phyloP scores from a whole-genome alignment of 202 grass and related monocot genomes.

The Setaria italica region DNA sequence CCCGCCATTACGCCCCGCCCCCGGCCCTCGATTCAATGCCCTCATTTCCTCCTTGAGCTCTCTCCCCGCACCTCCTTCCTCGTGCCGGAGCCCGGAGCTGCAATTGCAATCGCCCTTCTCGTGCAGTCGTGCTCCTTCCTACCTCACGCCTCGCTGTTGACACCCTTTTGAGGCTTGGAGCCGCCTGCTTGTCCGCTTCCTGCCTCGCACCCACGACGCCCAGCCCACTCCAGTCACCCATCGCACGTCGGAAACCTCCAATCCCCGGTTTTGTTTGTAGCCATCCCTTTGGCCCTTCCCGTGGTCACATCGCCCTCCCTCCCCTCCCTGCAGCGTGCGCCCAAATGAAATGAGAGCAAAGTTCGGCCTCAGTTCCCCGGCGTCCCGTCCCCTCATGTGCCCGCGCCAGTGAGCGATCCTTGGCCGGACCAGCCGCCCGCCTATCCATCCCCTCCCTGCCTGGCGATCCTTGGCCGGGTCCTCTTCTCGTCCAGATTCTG shows the following conservation, averaged over 20 bases:
- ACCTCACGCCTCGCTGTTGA: conserved; percentile 8
- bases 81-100: not conserved
- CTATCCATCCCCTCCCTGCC: not conserved
- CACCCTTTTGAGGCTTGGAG: conserved; percentile 45
- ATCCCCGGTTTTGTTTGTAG: conserved; percentile 41
- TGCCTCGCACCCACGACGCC: not conserved
- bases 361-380: conserved; percentile 28
- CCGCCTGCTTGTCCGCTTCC: conserved; percentile 49
- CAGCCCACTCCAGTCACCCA: not conserved
- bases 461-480: not conserved
- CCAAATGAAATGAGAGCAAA: not conserved
- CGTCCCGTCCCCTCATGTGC: conserved; percentile 39
- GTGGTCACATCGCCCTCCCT: conserved; percentile 14
- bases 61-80: not conserved
- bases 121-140: not conserved
- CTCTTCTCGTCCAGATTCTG: conserved; percentile 22
- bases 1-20: conserved; percentile 31
- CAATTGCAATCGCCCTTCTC: not conserved
- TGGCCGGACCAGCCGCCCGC: no score
- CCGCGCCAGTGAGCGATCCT: not conserved
- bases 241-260: conserved; percentile 45
- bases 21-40: conserved; percentile 18
- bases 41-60: conserved; percentile 16
- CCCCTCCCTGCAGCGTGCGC: not conserved
- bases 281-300: conserved; percentile 37